Evolutionary conservation across 1,284 basidiomycete genomes (phyloP), one percentile per base, ranked within the genome.

Genomic region (Rhizopogon parksii): DNA sequence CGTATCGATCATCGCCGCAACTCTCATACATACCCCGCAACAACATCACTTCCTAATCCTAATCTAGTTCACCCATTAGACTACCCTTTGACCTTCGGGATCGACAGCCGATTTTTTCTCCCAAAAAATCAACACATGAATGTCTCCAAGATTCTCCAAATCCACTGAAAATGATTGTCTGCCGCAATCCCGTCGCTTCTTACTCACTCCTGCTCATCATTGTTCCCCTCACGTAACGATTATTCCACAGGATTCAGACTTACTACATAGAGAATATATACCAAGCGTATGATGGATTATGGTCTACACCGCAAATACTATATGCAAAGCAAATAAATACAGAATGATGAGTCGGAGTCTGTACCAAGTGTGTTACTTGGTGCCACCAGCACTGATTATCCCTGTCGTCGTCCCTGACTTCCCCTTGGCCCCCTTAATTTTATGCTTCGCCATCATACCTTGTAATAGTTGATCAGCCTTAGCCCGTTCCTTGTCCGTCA

Each of bases 401-500:
- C 52, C 55, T 56, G 54, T 54, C 48, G 43, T 50, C 50, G 46
- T 51, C 50, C 50, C 50, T 47, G 46, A 51, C 47, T 50, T 47
- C 38, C 50, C 50, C 50, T 51, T 59, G 54, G 51, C 54, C 59
- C 65, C 59, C 62, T 60, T 53, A 55, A 54, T 56, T 56, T 61
- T 64, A 64, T 66, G 61, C 66, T 69, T 69, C 55, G 71, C 66
- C 60, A 74, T 67, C 59, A 87, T 76, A 51, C 80, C 78, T 64
- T 71, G 72, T 57, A 94, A 70, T 60, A 94, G 65, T 60, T 77
- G 70, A 66, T 79, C 75, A 51, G 89, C 90, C 75, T 94, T 95
- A 54, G 73, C 72, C 69, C 83, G 77, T 76, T 95, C 91, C 73
- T 88, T 89, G 63, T 78, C 78, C 64, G 76, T 78, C 58, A 94